These are phyloP conservation scores for Cytospora chrysosperma DNA, from an alignment of 2,329 filamentous ascomycete species.

Conservation along the genomic window DNA sequence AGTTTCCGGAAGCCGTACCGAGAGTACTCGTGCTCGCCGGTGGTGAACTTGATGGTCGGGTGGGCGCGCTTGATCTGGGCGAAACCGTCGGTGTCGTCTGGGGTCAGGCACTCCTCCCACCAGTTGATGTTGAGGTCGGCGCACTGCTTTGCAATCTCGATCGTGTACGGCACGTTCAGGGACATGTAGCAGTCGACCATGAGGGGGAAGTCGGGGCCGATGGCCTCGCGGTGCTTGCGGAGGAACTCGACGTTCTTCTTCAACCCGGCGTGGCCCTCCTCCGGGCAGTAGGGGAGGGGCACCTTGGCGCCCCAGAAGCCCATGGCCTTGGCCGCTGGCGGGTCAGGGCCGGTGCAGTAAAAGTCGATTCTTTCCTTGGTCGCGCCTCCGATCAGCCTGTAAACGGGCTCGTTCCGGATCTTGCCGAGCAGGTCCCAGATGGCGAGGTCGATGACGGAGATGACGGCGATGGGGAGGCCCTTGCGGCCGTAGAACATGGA, in stretches of 20 bases:
- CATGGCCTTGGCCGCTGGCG: constrained; percentile 75
- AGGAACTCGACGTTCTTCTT: constrained; percentile 90
- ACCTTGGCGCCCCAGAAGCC: constrained; percentile 92
- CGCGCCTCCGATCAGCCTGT: constrained; percentile 90
- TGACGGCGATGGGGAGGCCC: constrained; percentile 83
- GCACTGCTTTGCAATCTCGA: constrained; percentile 82
- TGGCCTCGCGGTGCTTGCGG: constrained; percentile 75
- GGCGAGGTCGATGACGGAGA: constrained; percentile 90
- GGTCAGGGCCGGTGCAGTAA: constrained; percentile 91
- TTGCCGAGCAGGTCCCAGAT: constrained; percentile 92
- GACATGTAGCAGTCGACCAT: constrained; percentile 99
- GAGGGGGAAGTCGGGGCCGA: constrained; percentile 87
- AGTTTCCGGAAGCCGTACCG: constrained; percentile 93
- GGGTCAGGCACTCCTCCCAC: constrained; percentile 94
- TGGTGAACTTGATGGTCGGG: constrained; percentile 89
- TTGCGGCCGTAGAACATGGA: constrained; percentile 98
- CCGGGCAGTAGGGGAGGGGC: constrained; percentile 83
- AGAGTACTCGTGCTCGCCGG: constrained; percentile 93
- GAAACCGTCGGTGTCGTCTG: constrained; percentile 90
- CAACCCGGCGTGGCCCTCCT: constrained; percentile 78
- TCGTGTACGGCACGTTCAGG: constrained; percentile 87
- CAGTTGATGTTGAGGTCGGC: constrained; percentile 87
- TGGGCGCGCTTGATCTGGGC: constrained; percentile 87
- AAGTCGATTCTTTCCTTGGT: constrained; percentile 81
- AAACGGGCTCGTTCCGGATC: constrained; percentile 87